Evolutionary conservation across 2,329 filamentous ascomycete genomes (phyloP), one percentile per base, ranked within the genome.

Genomic region (Colletotrichum tabaci): DNA sequence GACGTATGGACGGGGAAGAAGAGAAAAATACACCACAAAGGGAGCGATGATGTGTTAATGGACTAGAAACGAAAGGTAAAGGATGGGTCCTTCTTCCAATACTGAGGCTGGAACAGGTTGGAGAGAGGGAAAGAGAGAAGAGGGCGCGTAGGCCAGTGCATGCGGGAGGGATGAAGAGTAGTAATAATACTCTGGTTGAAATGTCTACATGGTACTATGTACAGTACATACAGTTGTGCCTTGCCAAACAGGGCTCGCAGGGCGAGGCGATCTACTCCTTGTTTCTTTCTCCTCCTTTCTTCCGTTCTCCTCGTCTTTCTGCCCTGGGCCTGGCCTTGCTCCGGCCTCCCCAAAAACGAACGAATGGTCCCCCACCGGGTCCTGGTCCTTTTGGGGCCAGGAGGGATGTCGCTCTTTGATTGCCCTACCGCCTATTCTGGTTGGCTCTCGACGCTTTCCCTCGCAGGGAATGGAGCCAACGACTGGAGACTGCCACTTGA

Each of bases 381-480:
- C 67, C 63, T 61, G 57, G 70, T 47, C 38, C 44, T 49, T 52
- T 56, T 44, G n/a, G 40, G 49, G 57, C 67, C 67, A 56, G 58
- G 70, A 18, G 70, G 70, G n/a, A 65, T 66, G 66, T 70, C 67
- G 66, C 70, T 72, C 70, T 71, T 72, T 72, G 70, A 72, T 72
- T 72, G 70, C 66, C 35, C 55, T 47, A 47, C 56, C 26, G 49
- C 55, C 65, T 38, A 12, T 71, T 64, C 60, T 69, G 69, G 66
- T 61, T 64, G 69, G 69, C 18, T 47, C 40, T 57, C 5, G 2
- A 16, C 57, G 35, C 42, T 58, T 18, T 46, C 26, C 16, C 50
- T 67, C 64, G 35, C 68, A 63, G 52, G 52, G 58, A 64, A 30
- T 55, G 65, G 69, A 60, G 60, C 65, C 65, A 69, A 64, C 65